phyloP scores from a whole-genome alignment of 2,329 filamentous ascomycete species.

The Laburnicola sp. region DNA sequence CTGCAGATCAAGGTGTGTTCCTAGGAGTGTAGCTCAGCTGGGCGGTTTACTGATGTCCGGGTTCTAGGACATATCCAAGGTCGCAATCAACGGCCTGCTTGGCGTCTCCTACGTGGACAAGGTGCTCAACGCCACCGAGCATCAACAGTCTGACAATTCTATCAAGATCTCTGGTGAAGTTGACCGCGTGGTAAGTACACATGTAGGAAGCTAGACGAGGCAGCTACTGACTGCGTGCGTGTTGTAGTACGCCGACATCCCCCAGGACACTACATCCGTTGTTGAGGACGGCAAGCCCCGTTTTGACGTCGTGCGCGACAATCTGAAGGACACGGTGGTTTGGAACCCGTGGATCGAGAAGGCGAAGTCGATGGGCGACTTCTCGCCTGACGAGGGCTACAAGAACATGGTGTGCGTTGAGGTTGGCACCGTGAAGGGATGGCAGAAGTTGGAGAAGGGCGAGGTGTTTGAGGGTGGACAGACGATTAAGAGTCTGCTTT shows the following conservation, averaged over 20 bases:
- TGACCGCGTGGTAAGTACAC: constrained; percentile 65
- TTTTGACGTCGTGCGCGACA: constrained; percentile 79
- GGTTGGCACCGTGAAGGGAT: constrained; percentile 78
- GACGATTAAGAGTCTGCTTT: constrained; percentile 54
- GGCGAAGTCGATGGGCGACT: constrained; percentile 79
- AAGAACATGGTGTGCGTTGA: constrained; percentile 95
- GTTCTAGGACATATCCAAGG: constrained; percentile 73
- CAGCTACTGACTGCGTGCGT: neutral
- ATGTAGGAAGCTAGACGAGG: neutral
- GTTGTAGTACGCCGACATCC: constrained; percentile 63
- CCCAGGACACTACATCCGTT: constrained; percentile 66
- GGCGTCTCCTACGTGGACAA: constrained; percentile 82
- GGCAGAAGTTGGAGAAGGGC: constrained; percentile 82
- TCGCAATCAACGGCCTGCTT: constrained; percentile 75
- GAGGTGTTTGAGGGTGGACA: constrained; percentile 68
- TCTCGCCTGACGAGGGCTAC: constrained; percentile 85
- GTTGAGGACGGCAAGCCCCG: constrained; percentile 64
- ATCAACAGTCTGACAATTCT: constrained; percentile 66
- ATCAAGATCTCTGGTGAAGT: constrained; percentile 76
- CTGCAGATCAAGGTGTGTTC: constrained; percentile 71
- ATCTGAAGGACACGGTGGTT: constrained; percentile 83
- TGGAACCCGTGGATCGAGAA: constrained; percentile 98
- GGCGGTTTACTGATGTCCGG: neutral
- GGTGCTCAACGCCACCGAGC: constrained; percentile 64
- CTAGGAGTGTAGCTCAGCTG: too few species aligned